phyloP scores from a whole-genome alignment of 2,329 filamentous ascomycete genomes.

The Exophiala lecanii-corni region DNA sequence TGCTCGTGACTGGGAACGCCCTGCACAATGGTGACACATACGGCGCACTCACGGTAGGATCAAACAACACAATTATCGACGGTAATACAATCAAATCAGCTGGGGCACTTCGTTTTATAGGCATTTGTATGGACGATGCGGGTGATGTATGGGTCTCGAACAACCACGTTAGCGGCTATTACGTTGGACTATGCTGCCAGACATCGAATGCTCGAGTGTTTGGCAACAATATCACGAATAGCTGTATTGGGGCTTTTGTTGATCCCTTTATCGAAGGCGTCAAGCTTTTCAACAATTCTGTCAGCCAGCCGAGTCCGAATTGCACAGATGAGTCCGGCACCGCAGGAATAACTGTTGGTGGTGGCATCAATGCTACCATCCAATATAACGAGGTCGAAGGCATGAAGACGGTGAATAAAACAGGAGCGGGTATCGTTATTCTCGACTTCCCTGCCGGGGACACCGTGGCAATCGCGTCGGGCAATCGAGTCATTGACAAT shows the following conservation, averaged over 20 bases:
- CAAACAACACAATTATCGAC: conserved; percentile 7
- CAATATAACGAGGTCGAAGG: conserved; percentile 13
- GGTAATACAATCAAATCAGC: conserved; percentile 13
- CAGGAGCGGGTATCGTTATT: conserved; percentile 7
- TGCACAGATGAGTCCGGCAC: conserved; percentile 5
- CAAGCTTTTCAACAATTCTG: conserved; percentile 12
- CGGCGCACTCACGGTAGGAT: conserved; percentile 16
- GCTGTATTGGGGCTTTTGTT: conserved; percentile 15
- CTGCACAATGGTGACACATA: conserved; percentile 16
- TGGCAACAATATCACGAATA: conserved; percentile 12
- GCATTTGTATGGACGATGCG: conserved; percentile 19
- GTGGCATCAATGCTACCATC: conserved; percentile 7
- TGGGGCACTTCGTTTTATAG: conserved; percentile 10
- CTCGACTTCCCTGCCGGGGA: conserved; percentile 7
- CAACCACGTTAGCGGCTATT: conserved; percentile 14
- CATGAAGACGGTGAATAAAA: background rate
- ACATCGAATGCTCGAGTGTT: conserved; percentile 11
- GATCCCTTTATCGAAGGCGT: conserved; percentile 13
- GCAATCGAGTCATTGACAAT: conserved; percentile 13
- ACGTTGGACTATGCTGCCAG: conserved; percentile 17
- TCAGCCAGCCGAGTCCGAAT: conserved; percentile 8
- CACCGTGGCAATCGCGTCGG: background rate
- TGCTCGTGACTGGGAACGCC: conserved; percentile 8
- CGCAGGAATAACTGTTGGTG: conserved; percentile 4
- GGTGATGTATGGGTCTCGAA: conserved; percentile 6